A percentile compares a stretch with the other conserved stretches of the same genome.
Evolutionary conservation across 2,329 filamentous ascomycete species (phyloP).

Genomic region (Knufia fluminis): DNA sequence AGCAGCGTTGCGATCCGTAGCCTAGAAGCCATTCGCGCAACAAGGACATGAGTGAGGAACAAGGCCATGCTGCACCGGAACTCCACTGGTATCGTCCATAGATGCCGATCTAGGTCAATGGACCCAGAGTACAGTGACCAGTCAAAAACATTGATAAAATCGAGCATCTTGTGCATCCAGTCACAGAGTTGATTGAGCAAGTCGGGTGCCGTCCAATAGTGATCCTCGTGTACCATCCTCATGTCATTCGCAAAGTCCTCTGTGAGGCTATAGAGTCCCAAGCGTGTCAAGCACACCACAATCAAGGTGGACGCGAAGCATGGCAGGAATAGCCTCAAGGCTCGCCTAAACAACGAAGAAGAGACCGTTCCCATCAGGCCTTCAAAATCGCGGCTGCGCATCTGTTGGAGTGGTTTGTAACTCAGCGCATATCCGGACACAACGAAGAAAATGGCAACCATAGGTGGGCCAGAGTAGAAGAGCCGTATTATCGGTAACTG

Average conservation of each 20-base stretch:
- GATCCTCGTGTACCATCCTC: conserved; percentile 15
- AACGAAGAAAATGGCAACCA: conserved; percentile 46
- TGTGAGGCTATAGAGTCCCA: conserved; percentile 18
- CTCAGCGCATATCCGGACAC: conserved; percentile 51
- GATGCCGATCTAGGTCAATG: conserved; percentile 13
- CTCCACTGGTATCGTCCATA: conserved; percentile 11
- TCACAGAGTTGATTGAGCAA: conserved; percentile 15
- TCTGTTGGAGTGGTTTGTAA: conserved; percentile 39
- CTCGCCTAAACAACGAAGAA: conserved; percentile 37
- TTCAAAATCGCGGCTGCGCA: conserved; percentile 9
- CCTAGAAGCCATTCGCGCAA: conserved; percentile 6
- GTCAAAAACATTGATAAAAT: conserved; percentile 20
- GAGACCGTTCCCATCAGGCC: conserved; percentile 25
- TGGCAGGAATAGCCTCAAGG: conserved; percentile 36
- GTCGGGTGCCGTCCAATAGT: conserved; percentile 12
- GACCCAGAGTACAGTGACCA: conserved; percentile 19
- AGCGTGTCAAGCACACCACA: conserved; percentile 21
- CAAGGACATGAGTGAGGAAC: conserved; percentile 5
- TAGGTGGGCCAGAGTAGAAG: conserved; percentile 20
- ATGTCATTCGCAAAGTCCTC: conserved; percentile 18
- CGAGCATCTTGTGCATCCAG: conserved; percentile 18
- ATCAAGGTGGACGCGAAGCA: conserved; percentile 32
- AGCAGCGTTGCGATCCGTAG: background rate
- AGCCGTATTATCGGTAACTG: conserved; percentile 19
- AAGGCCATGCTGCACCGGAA: conserved; percentile 8